These are phyloP conservation scores for Pterocarpus santalinus DNA, from an alignment of 306 rosid genomes.

Conservation along the genomic window DNA sequence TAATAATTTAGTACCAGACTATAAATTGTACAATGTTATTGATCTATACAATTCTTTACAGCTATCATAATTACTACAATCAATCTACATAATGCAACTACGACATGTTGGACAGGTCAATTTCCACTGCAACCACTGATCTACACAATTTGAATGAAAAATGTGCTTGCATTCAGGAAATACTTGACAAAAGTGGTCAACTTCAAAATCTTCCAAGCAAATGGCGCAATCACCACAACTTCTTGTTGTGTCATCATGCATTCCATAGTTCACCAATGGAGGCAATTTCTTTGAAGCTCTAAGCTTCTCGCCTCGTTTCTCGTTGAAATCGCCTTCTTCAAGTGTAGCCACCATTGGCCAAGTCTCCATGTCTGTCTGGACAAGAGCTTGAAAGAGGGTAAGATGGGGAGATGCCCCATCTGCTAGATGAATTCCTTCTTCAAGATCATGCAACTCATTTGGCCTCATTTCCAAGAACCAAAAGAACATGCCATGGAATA, in stretches of 20 bases:
- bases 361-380: conserved; percentile 28
- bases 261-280: conserved; percentile 56
- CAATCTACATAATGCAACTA: conserved; percentile 1
- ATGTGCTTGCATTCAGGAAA: conserved; percentile 66
- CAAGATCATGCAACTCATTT: conserved; percentile 20
- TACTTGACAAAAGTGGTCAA: conserved; percentile 60
- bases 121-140: conserved; percentile 61
- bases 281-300: conserved; percentile 62
- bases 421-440: conserved; percentile 17
- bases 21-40: neutral
- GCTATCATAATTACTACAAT: neutral
- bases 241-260: conserved; percentile 42
- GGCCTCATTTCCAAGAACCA: conserved; percentile 47
- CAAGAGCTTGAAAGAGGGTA: conserved; percentile 28
- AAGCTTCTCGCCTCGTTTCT: conserved; percentile 54
- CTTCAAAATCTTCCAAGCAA: conserved; percentile 70
- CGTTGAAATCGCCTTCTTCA: conserved; percentile 20
- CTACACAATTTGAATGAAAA: conserved; percentile 71
- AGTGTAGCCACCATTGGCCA: conserved; percentile 32
- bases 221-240: conserved; percentile 55
- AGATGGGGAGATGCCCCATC: neutral
- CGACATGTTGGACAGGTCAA: conserved; percentile 60
- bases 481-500: conserved; percentile 45
- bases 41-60: conserved; percentile 6
- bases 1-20: neutral